These are phyloP conservation scores for Suillus subalutaceus DNA, from an alignment of 768 basidiomycete genomes.

Conservation along the genomic window DNA sequence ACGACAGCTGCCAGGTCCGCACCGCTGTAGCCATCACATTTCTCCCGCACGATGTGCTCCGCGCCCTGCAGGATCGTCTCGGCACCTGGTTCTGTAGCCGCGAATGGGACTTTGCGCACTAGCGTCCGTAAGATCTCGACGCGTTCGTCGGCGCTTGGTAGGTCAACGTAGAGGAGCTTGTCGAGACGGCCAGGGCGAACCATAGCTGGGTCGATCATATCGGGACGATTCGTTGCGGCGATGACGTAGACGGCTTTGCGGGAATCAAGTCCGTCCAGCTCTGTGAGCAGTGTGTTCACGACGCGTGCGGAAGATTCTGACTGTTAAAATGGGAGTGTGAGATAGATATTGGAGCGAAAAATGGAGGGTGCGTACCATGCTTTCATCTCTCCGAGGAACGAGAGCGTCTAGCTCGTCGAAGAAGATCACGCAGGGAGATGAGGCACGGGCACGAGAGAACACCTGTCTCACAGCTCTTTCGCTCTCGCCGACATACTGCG, in stretches of 20 bases:
- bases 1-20: constrained; percentile 90
- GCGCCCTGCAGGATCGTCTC: constrained; percentile 29
- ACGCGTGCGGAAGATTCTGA: constrained; percentile 93
- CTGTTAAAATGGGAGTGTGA: constrained; percentile 37
- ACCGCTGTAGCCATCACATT: constrained; percentile 88
- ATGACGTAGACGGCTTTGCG: constrained; percentile 91
- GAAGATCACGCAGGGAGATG: constrained; percentile 93
- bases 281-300: constrained; percentile 89
- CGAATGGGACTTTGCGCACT: constrained; percentile 68
- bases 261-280: constrained; percentile 88
- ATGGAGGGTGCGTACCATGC: constrained; percentile 56
- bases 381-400: constrained; percentile 89
- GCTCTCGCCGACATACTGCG: constrained; percentile 95
- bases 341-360: neutral
- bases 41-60: constrained; percentile 53
- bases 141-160: constrained; percentile 74
- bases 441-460: constrained; percentile 91
- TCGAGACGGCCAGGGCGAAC: constrained; percentile 94
- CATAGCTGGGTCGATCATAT: constrained; percentile 99
- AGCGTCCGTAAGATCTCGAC: constrained; percentile 84
- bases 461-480: constrained; percentile 94
- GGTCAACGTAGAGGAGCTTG: constrained; percentile 91
- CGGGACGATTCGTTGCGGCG: constrained; percentile 92
- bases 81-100: constrained; percentile 32
- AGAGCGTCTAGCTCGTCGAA: constrained; percentile 95